Evolutionary conservation across 2,329 filamentous ascomycete genomes (phyloP), one percentile per base, ranked within the genome.

Genomic region (Zymoseptoria pseudotritici): DNA sequence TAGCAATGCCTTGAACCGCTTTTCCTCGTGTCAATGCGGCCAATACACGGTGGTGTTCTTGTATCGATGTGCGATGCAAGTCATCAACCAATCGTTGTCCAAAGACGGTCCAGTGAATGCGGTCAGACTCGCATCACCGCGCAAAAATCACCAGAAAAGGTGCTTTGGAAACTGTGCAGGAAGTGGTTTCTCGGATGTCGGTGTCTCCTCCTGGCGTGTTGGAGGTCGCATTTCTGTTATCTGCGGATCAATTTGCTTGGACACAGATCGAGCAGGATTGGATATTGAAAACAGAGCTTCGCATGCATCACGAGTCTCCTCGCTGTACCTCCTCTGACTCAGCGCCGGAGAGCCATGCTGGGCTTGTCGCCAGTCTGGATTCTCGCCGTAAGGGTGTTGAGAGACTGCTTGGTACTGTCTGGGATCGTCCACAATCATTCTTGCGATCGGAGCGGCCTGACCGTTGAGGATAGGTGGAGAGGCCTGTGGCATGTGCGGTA

Each of bases 221-320:
- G 36, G 36, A 46, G 36, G 36, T 46, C 17, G 36, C 36, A 46
- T 46, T 13, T 46, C 17, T n/a, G 17, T 46, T 7, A 46, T 46
- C 17, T 46, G 36, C 4, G 36, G 36, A 17, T 46, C 36, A 4
- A 46, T n/a, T n/a, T 46, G 36, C 36, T 46, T 46, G 11, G 36
- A 46, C 36, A 46, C 36, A n/a, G 36, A 46, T 13, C 36, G 36
- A 46, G 36, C 36, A 46, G 62, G 61, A 55, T 63, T 61, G 4
- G 64, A 66, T 1, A 66, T 66, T 1, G 64, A 66, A 53, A 65
- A 66, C 7, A 66, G 50, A 24, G 64, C 63, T 58, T 65, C 61
- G 13, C 63, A 63, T 17, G 63, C 64, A 53, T 63, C 64, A 36
- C 64, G 57, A 11, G 64, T 65, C 54, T 66, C 63, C 49, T 66